Evolutionary conservation across 2,329 filamentous ascomycete genomes (phyloP), one percentile per base, ranked within the genome.

Genomic region (Nemania sp.): DNA sequence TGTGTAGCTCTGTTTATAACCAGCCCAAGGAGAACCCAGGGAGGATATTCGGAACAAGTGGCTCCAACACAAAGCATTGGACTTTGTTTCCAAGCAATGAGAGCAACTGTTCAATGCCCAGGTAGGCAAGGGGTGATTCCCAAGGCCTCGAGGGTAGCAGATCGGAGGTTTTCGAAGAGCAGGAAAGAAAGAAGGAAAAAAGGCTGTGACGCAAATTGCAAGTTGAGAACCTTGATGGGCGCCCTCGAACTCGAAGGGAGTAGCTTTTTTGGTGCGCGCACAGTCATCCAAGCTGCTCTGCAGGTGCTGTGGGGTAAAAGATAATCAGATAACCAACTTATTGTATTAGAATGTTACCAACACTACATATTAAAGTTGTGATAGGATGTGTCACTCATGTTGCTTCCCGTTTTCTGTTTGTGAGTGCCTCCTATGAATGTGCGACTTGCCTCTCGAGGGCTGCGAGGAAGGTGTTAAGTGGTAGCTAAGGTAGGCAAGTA

Each of bases 221-320:
- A 25, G 20, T 35, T 59, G 62, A 59, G 62, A 59, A 64, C 62
- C 62, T 57, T 56, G 62, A 59, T 58, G 62, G 62, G 3, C n/a
- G 29, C 13, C 9, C 35, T 35, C 10, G 11, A 46, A 12, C 35
- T 35, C 10, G 11, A 46, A 12, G 32, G 17, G 29, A 39, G 37
- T 5, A 17, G 39, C 46, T 57, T 45, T 52, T 52, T 18, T 51
- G 37, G 39, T 18, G 43, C 21, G 9, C 15, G 21, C 34, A 46
- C 43, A 12, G 25, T 40, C 48, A 29, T 29, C 25, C 7, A 29
- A 29, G 25, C 25, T 29, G 25, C 25, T 29, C 4, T 29, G 25
- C 4, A 29, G 25, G 7, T 4, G 25, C 25, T 29, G 25, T 29
- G 7, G 25, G 25, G 25, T 29, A 29, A 7, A 4, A 29, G 25